Evolutionary conservation across 73 alveolate species (phyloP), one percentile per base, ranked within the genome.

Genomic region (Paramecium primaurelia): DNA sequence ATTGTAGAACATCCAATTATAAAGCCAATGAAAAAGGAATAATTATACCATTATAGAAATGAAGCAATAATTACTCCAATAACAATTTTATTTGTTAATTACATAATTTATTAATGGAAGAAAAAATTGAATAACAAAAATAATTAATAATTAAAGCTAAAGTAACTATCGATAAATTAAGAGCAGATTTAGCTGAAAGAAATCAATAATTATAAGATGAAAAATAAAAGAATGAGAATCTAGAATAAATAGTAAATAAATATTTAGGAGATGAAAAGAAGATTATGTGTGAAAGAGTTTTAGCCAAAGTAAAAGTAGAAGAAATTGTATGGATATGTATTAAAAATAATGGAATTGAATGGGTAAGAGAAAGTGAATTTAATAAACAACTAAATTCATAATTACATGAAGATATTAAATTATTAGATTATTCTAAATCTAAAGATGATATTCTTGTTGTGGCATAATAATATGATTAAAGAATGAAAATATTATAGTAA

Each of bases 231-330:
- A 80, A 80, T 64, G 44, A 25, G 0, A 28, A 80, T 40, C 58
- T 80, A 34, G 91, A 80, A 47, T 14, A 47, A 40, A 80, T 80
- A 4, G 91, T 80, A 4, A 25, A 80, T 32, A 25, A 36, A 47
- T 80, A 45, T 80, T 28, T 80, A 7, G 47, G 47, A 20, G 91
- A 80, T 40, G 71, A 80, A 25, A 80, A 80, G 71, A 80, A 47
- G 20, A 20, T 80, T n/a, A 4, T 20, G 4, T 80, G 91, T 80
- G 91, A 80, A 25, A 42, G 91, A 25, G 91, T 80, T 5, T 44
- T 80, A 80, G 91, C 91, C 9, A 80, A 80, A 80, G 91, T 80
- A 6, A 80, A 80, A 25, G 75, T 80, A 6, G 91, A 80, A 47
- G 91, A 80, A 80, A 80, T 80, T 3, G 91, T 45, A 47, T 80